These are phyloP conservation scores for Epichloe sylvatica DNA, from an alignment of 2,329 filamentous ascomycete species.

Conservation along the genomic window DNA sequence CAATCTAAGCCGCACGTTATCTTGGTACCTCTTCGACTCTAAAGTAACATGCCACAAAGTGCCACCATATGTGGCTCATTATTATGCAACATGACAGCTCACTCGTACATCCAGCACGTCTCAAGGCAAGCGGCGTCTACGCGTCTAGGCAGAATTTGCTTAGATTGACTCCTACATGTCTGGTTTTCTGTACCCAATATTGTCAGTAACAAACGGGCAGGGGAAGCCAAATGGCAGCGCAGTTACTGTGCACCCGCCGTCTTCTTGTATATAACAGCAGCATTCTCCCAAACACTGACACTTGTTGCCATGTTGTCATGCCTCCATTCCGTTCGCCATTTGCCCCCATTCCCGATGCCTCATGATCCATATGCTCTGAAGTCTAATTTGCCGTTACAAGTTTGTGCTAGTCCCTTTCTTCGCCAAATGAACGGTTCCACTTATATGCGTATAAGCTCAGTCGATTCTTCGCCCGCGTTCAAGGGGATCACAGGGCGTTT, in stretches of 20 bases:
- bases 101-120: not conserved
- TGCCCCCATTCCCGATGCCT: not conserved
- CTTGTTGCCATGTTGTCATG: not conserved
- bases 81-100: not conserved
- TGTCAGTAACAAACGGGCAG: not conserved
- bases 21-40: no score
- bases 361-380: not conserved
- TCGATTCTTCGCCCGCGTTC: not conserved
- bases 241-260: not conserved
- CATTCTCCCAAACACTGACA: not conserved
- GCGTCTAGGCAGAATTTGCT: not conserved
- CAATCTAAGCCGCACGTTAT: no score
- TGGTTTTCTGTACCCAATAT: constrained; percentile 3
- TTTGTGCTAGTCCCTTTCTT: not conserved
- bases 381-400: not conserved
- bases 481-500: not conserved
- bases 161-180: not conserved
- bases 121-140: not conserved
- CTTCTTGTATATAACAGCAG: not conserved
- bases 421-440: not conserved
- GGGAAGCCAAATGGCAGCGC: not conserved
- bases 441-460: not conserved
- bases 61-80: not conserved
- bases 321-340: not conserved
- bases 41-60: not conserved